Conservation (phyloP, 495 filamentous ascomycete species). For the Gamarada debralockiae region DNA sequence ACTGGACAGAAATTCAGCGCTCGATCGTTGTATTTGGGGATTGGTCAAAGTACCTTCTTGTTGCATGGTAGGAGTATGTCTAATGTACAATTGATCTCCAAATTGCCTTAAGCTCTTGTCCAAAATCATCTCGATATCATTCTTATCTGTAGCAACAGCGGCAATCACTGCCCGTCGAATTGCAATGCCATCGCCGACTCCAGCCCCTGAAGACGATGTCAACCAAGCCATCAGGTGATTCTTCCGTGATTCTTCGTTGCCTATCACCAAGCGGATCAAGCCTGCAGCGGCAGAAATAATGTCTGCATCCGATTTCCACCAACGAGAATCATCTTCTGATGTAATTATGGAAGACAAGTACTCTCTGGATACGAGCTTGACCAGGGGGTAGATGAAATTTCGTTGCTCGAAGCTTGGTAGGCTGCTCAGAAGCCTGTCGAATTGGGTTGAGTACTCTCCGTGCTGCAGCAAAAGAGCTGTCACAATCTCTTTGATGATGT, state of each 20-base stretch:
- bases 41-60: conserved; percentile 66
- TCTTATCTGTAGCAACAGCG: conserved; percentile 49
- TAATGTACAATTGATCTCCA: conserved; percentile 82
- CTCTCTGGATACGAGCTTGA: conserved; percentile 56
- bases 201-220: conserved; percentile 57
- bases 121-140: conserved; percentile 51
- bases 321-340: conserved; percentile 22
- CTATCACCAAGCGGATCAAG: conserved; percentile 37
- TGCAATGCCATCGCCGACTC: conserved; percentile 55
- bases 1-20: conserved; percentile 40
- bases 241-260: conserved; percentile 32
- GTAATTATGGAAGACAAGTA: conserved; percentile 19
- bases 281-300: conserved; percentile 45
- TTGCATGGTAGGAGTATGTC: conserved; percentile 71
- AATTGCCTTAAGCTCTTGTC: conserved; percentile 69
- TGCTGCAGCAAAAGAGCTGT: conserved; percentile 12
- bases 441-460: conserved; percentile 28
- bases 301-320: conserved; percentile 33
- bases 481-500: conserved; percentile 25
- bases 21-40: neutral
- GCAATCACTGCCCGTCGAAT: conserved; percentile 66
- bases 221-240: conserved; percentile 67
- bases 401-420: conserved; percentile 56
- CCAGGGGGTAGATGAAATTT: conserved; percentile 49
- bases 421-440: conserved; percentile 35